A percentile compares a stretch with the other conserved stretches of the same genome.
Conservation (phyloP, 108 stramenopile species). For the Schizochytrium sp. region DNA sequence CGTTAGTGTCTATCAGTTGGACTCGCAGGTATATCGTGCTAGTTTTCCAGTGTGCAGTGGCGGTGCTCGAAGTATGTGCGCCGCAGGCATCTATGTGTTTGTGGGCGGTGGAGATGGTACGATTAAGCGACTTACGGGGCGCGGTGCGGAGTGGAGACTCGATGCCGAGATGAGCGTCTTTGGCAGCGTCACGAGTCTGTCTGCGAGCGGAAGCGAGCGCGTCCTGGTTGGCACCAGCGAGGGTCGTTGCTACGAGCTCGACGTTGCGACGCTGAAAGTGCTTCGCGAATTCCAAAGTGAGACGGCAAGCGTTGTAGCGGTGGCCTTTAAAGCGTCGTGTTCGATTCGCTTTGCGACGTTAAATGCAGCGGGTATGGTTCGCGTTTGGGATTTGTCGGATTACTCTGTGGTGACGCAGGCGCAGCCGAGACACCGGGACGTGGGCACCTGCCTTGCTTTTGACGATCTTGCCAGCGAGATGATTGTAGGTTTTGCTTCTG, state of each 20-base stretch:
- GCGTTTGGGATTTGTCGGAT: neutral
- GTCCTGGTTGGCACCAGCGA: neutral
- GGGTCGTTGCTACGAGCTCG: neutral
- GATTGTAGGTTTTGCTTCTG: neutral
- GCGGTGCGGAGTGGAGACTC: neutral
- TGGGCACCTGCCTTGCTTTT: neutral
- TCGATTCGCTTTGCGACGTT: neutral
- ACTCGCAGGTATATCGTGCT: neutral
- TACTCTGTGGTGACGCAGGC: constrained; percentile 2
- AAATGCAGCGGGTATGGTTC: neutral
- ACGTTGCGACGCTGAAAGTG: neutral
- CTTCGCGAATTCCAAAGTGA: neutral
- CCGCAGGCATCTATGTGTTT: neutral
- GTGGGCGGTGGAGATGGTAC: neutral
- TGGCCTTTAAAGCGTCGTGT: neutral
- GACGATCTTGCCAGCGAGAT: neutral
- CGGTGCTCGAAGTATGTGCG: neutral
- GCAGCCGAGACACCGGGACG: neutral
- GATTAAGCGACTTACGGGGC: neutral
- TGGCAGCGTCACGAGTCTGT: neutral
- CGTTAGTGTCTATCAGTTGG: neutral
- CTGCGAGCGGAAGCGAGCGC: neutral
- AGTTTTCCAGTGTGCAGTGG: constrained; percentile 13
- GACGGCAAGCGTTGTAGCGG: neutral
- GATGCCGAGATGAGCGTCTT: neutral